Evolutionary conservation across 805 yeast genomes (phyloP), one percentile per base, ranked within the genome.

Genomic region (Starmerella vaccinii): DNA sequence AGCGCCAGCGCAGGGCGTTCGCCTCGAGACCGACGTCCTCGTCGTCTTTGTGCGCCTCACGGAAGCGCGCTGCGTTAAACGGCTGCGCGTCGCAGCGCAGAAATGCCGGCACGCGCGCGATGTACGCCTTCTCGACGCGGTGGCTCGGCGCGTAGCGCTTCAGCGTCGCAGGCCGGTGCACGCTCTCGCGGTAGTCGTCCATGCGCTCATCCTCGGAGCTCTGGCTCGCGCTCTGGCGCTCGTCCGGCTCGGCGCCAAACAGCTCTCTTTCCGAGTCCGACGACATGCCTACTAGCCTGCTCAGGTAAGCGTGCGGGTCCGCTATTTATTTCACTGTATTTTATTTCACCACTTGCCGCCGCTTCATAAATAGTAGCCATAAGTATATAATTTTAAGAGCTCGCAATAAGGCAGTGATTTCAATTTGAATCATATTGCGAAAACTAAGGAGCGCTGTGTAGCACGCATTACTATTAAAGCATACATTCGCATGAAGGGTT

Each of bases 1-100:
- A 90, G 67, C 95, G 78, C 98, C 98, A 92, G 63, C 98, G 77
- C 30, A 92, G 73, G 0, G 96, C 87, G 65, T 88, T 90, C 61
- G 84, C 88, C 55, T 82, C 86, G 37, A 55, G 47, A 50, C 64
- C 58, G 4, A 66, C 68, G 50, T 67, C 76, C 56, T 63, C 67
- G 37, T 29, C 53, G 30, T 52, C 9, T 54, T 57, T 59, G 8
- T 61, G 57, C 22, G 57, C 59, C 62, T 63, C 70, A 15, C 24
- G 51, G 48, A 38, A 49, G 39, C 39, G 37, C 42, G 46, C 40
- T 27, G 49, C 55, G 57, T 88, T 94, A 66, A 90, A 92, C 34
- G 95, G 95, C 54, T 78, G 77, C 2, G 96, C 84, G 54, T 88
- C 94, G 30, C 89, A 79, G 49, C 77, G 79, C 51, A 92, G 68